Evolutionary conservation across 805 yeast species (phyloP), one percentile per base, ranked within the genome.

Genomic region (Candida xyloterini): DNA sequence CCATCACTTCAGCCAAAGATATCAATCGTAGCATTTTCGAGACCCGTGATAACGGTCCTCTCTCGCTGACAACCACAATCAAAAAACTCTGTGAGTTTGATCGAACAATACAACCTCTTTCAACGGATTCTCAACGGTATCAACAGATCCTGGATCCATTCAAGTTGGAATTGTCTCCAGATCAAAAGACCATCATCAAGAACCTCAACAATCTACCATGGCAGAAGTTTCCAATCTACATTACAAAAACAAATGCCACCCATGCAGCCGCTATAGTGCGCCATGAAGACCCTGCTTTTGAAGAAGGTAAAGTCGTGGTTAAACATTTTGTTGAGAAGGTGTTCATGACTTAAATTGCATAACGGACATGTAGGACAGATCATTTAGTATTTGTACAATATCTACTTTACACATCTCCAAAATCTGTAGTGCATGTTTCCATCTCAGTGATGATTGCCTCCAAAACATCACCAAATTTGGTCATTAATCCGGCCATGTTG

Each of bases 201-300:
- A 68, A 71, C 36, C 69, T 87, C 56, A 86, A 86, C 58, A 49
- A 60, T 3, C 57, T 85, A 4, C 53, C 64, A 2, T 88, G 95
- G 95, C 59, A 65, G 30, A 87, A 85, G 56, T 81, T 62, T 50
- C 90, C 93, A 0, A 71, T 87, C 20, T 72, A 81, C 43, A 82
- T 87, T 42, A 71, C 81, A 27, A 65, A 73, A 22, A 80, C 91
- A 5, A 70, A 70, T 34, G 74, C 79, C 30, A 75, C 95, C 1
- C 96, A 87, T 55, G 87, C 95, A 1, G 95, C 93, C 1, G 81
- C 87, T 2, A 84, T 87, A 43, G 85, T 81, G 30, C 71, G 95
- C 35, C 76, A 72, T 46, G 63, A 65, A 16, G 74, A 73, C 22
- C 68, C 70, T 9, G 70, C 71, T 9, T 79, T 81, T 46, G 75